phyloP scores from a whole-genome alignment of 228 moss, liverwort and hornwort species.

The Sphagnum fallax region DNA sequence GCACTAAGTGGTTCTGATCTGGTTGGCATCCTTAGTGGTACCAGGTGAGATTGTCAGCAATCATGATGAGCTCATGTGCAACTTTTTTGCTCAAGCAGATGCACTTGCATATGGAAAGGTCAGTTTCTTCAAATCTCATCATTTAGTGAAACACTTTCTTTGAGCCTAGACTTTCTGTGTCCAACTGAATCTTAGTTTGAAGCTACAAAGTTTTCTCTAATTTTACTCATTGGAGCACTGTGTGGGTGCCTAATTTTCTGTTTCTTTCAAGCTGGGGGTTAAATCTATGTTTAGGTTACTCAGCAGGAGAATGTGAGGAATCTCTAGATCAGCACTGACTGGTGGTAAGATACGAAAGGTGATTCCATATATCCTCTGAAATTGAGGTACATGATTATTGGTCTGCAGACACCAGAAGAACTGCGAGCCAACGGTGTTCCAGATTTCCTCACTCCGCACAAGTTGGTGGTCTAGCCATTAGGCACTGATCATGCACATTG shows the following conservation, averaged over 20 bases:
- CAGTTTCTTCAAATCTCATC: not conserved
- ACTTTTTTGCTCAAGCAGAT: slow-evolving; percentile 98
- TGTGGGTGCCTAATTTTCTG: no score
- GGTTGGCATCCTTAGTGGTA: not conserved
- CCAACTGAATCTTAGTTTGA: not conserved
- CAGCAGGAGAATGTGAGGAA: no score
- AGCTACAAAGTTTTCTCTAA: not conserved
- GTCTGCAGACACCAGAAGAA: slow-evolving; percentile 77
- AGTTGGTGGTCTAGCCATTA: slow-evolving; percentile 25
- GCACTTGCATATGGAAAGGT: slow-evolving; percentile 98
- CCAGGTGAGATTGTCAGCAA: slow-evolving; percentile 91
- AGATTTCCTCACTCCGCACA: slow-evolving; percentile 68
- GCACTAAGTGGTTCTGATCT: not conserved
- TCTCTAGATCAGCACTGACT: not conserved
- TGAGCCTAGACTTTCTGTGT: not conserved
- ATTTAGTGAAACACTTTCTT: not conserved
- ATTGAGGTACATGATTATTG: no score
- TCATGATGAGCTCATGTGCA: slow-evolving; percentile 99
- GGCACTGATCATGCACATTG: no score
- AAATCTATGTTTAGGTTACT: no score
- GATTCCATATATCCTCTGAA: not conserved
- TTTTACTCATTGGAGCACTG: no score
- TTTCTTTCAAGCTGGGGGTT: no score
- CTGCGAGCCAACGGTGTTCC: slow-evolving; percentile 66
- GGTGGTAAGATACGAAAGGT: not conserved